phyloP scores from a whole-genome alignment of 108 stramenopile genomes.

The Cyclotella baltica region DNA sequence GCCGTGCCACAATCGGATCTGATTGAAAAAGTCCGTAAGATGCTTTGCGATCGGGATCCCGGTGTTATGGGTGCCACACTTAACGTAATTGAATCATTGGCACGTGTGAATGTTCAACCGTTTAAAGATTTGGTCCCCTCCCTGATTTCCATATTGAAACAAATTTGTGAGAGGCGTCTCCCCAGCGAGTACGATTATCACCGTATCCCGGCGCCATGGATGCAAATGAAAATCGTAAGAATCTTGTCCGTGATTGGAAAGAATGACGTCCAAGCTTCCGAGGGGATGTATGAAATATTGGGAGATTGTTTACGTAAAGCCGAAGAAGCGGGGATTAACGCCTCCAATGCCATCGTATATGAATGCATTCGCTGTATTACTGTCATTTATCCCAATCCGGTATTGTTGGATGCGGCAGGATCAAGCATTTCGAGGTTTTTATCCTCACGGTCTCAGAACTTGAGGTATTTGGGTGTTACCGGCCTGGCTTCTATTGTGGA shows the following conservation, averaged over 20 bases:
- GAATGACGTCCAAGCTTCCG: slow-evolving; percentile 76
- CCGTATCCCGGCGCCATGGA: slow-evolving; percentile 99
- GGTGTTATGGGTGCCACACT: slow-evolving; percentile 95
- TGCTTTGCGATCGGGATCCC: slow-evolving; percentile 97
- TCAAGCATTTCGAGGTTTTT: slow-evolving; percentile 94
- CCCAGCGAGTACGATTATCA: slow-evolving; percentile 99
- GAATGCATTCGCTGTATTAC: slow-evolving; percentile 97
- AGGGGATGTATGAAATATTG: slow-evolving; percentile 98
- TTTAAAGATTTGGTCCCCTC: slow-evolving; percentile 95
- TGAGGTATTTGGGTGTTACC: slow-evolving; percentile 97
- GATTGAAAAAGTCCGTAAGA: slow-evolving; percentile 88
- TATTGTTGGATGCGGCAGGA: slow-evolving; percentile 95
- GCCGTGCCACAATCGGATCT: slow-evolving; percentile 78
- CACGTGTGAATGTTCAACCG: slow-evolving; percentile 63
- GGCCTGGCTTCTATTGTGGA: slow-evolving; percentile 96
- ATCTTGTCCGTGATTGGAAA: slow-evolving; percentile 93
- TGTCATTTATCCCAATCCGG: slow-evolving; percentile 96
- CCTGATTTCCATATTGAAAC: slow-evolving; percentile 96
- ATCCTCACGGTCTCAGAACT: slow-evolving; percentile 91
- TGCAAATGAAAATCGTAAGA: slow-evolving; percentile 95
- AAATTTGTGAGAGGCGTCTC: slow-evolving; percentile 96
- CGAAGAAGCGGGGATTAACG: slow-evolving; percentile 97
- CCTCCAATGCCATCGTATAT: slow-evolving; percentile 98
- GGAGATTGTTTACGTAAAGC: slow-evolving; percentile 95
- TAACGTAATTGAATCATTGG: slow-evolving; percentile 92